Percentiles rank a stretch among this genome's conserved stretches.
These are phyloP conservation scores for Vachellia pachyceras DNA, from an alignment of 306 rosid species.

Conservation along the genomic window DNA sequence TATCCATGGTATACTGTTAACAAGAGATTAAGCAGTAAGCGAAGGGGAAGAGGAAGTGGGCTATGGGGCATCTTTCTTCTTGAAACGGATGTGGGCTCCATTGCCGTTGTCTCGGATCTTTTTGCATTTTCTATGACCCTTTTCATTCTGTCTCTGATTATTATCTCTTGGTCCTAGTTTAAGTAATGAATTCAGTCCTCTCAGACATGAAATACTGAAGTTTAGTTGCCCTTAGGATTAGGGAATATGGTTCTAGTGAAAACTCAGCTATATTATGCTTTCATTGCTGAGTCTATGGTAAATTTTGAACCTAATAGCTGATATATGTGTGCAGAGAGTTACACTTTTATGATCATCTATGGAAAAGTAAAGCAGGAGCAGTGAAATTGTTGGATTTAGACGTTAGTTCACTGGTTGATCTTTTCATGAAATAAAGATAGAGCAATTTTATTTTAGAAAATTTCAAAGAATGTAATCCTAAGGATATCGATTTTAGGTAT, in stretches of 20 bases:
- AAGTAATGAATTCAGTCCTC: not conserved
- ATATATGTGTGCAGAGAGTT: no score
- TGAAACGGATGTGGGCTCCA: not conserved
- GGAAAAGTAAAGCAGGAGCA: not conserved
- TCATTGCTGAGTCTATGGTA: no score
- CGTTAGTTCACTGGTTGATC: not conserved
- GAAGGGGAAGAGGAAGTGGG: not conserved
- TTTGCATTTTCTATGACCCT: not conserved
- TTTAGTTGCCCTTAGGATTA: not conserved
- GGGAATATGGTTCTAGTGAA: not conserved
- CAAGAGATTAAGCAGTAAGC: not conserved
- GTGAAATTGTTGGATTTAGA: no score
- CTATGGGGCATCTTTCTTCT: not conserved
- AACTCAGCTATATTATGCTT: no score
- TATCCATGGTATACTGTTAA: not conserved
- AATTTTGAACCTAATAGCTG: not conserved
- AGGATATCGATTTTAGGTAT: not conserved
- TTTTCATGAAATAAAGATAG: not conserved
- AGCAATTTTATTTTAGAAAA: not conserved
- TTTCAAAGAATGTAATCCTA: not conserved
- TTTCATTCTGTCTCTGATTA: not conserved
- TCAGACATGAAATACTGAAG: not conserved
- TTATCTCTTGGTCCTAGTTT: not conserved
- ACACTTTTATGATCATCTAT: no score
- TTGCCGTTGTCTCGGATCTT: not conserved